Evolutionary conservation across 768 basidiomycete genomes (phyloP).

Genomic region (Nidularia pulvinata): DNA sequence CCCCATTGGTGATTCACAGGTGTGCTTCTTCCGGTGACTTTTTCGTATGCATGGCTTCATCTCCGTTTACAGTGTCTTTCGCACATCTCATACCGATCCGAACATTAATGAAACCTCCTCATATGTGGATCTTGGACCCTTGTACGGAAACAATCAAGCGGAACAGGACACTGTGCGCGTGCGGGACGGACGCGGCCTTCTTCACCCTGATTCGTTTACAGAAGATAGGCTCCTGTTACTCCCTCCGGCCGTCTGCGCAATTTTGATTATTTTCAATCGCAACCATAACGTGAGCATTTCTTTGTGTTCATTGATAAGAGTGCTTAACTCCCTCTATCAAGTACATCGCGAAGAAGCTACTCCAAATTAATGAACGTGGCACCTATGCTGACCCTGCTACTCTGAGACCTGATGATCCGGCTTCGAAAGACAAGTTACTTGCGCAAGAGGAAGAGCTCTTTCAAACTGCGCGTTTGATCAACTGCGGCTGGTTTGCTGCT

Average conservation of each 20-base stretch:
- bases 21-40: slow-evolving; percentile 18
- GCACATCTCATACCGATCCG: slow-evolving; percentile 66
- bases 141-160: slow-evolving; percentile 76
- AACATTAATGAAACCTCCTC: slow-evolving; percentile 84
- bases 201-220: slow-evolving; percentile 74
- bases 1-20: slow-evolving; percentile 82
- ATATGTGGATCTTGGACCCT: slow-evolving; percentile 82
- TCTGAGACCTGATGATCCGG: slow-evolving; percentile 34
- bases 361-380: slow-evolving; percentile 81
- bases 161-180: slow-evolving; percentile 57
- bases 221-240: slow-evolving; percentile 79
- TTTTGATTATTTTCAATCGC: slow-evolving; percentile 88
- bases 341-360: slow-evolving; percentile 78
- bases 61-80: slow-evolving; percentile 69
- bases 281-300: slow-evolving; percentile 79
- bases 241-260: slow-evolving; percentile 72
- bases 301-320: neutral
- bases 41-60: neutral
- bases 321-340: slow-evolving; percentile 18
- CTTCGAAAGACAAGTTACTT: slow-evolving; percentile 28
- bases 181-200: slow-evolving; percentile 62
- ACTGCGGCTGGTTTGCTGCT: slow-evolving; percentile 78
- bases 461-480: slow-evolving; percentile 77
- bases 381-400: slow-evolving; percentile 56
- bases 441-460: slow-evolving; percentile 81